Percentiles rank a stretch among this genome's conserved stretches.
Conservation (phyloP, 106 monocot genomes). For the Dendrobium chrysotoxum region DNA sequence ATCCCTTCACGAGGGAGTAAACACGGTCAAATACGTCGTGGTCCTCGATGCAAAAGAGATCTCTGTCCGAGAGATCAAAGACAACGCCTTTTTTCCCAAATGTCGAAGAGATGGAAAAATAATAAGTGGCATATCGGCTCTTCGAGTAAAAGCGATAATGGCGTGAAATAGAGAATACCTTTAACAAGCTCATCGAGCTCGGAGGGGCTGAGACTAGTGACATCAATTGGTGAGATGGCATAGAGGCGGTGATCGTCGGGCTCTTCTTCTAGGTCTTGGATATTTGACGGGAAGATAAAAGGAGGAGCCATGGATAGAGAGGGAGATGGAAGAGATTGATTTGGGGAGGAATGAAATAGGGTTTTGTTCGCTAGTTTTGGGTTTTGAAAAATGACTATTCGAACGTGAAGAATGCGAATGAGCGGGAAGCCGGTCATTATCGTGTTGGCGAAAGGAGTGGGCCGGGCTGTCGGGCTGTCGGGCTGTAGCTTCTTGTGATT, state of each 20-base stretch:
- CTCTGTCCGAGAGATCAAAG: constrained; percentile 88
- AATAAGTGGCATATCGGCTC: neutral
- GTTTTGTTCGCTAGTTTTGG: neutral
- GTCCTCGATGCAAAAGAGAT: constrained; percentile 85
- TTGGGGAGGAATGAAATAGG: neutral
- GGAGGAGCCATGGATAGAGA: constrained; percentile 33
- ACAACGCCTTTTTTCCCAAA: constrained; percentile 32
- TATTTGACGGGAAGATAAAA: constrained; percentile 67
- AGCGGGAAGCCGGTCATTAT: neutral
- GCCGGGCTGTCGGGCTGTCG: too few relatives aligned
- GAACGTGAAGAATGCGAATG: neutral
- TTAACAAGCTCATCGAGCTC: constrained; percentile 81
- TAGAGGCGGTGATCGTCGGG: constrained; percentile 31
- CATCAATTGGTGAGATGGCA: constrained; percentile 28
- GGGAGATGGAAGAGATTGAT: neutral
- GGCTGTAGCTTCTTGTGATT: too few relatives aligned
- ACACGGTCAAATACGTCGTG: constrained; percentile 80
- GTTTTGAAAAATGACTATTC: neutral
- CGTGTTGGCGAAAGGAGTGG: too few relatives aligned
- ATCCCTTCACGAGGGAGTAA: constrained; percentile 72
- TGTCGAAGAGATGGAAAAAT: neutral
- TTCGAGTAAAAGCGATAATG: neutral
- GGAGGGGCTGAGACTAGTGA: constrained; percentile 46
- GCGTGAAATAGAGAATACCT: constrained; percentile 21
- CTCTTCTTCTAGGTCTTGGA: constrained; percentile 51